A percentile compares a stretch with the other conserved stretches of the same genome.
These are phyloP conservation scores for Euphorbia corollata DNA, from an alignment of 441 rosid species.

Conservation along the genomic window DNA sequence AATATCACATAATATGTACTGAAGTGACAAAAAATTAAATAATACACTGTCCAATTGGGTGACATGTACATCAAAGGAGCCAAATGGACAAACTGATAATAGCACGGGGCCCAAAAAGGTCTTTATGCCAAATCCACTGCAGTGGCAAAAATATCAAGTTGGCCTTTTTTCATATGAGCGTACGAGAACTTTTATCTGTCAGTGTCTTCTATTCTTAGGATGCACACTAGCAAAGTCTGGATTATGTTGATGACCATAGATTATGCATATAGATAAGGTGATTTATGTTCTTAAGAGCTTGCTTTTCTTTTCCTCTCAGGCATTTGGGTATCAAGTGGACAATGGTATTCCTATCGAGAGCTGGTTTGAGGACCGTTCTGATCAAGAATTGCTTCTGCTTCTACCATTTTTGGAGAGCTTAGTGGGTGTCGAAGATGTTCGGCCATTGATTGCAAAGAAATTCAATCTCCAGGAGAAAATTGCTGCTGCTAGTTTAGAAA, in stretches of 20 bases:
- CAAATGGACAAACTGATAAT: too few species aligned
- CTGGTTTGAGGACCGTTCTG: slow-evolving; percentile 82
- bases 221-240: background rate
- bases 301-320: slow-evolving; percentile 36
- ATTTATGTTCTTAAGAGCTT: background rate
- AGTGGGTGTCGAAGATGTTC: slow-evolving; percentile 76
- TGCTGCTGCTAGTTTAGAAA: slow-evolving; percentile 64
- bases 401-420: slow-evolving; percentile 90
- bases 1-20: too few species aligned
- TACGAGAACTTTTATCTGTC: background rate
- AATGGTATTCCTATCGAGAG: slow-evolving; percentile 96
- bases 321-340: slow-evolving; percentile 96
- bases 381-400: slow-evolving; percentile 67
- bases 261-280: background rate
- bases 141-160: background rate
- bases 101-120: too few species aligned
- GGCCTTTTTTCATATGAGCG: background rate
- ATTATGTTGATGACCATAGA: background rate
- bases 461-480: slow-evolving; percentile 70
- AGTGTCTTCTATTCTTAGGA: background rate
- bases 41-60: too few species aligned
- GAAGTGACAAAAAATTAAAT: too few species aligned
- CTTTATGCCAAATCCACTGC: background rate
- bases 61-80: too few species aligned
- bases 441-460: slow-evolving; percentile 57